phyloP scores from a whole-genome alignment of 345 rosid genomes.

The Melaleuca alternifolia region DNA sequence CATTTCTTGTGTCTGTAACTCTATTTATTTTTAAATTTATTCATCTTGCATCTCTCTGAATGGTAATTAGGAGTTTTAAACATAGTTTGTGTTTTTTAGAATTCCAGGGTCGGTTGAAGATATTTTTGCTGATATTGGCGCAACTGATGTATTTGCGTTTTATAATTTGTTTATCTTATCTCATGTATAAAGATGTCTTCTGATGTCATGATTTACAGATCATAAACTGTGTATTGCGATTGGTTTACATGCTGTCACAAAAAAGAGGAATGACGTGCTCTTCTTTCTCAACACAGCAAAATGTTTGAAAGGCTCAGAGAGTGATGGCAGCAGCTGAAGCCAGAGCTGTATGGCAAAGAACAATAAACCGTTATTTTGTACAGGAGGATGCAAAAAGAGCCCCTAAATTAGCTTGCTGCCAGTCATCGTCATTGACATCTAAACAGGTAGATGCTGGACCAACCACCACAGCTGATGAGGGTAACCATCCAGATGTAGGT shows the following conservation, averaged over 20 bases:
- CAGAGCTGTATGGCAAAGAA: constrained; percentile 85
- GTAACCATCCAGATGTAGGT: constrained; percentile 31
- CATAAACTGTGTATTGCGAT: background rate
- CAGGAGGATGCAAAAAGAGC: constrained; percentile 99
- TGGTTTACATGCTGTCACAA: background rate
- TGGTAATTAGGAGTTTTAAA: background rate
- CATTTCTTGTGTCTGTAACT: background rate
- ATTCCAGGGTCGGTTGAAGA: background rate
- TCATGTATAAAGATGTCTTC: background rate
- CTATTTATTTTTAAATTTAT: background rate
- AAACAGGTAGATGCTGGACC: constrained; percentile 45
- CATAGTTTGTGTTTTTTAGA: background rate
- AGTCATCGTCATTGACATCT: constrained; percentile 58
- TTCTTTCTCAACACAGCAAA: constrained; percentile 1
- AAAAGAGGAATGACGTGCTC: background rate
- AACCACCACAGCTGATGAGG: constrained; percentile 22
- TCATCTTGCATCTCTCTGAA: background rate
- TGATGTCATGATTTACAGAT: background rate
- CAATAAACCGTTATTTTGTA: constrained; percentile 86
- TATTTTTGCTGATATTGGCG: background rate
- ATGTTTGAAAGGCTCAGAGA: constrained; percentile 25
- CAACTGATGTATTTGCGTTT: background rate
- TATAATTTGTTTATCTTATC: background rate
- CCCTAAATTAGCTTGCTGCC: constrained; percentile 82
- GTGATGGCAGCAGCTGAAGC: constrained; percentile 93